A percentile compares a stretch with the other conserved stretches of the same genome.
These are phyloP conservation scores for Zymoseptoria tritici DNA, from an alignment of 2,329 filamentous ascomycete genomes.

Conservation along the genomic window DNA sequence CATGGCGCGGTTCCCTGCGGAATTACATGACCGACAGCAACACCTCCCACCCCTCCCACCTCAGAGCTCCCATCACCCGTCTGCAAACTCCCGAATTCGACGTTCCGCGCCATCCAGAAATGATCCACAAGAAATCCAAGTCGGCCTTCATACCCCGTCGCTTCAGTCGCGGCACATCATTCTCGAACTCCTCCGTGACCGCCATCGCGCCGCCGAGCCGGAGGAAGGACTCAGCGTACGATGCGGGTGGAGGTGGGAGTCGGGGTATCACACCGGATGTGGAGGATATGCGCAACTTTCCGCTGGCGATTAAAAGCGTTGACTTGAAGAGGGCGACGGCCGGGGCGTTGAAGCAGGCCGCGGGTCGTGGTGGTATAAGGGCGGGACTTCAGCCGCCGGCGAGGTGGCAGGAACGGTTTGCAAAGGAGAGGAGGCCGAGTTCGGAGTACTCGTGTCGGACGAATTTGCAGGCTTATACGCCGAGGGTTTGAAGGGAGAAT, in stretches of 20 bases:
- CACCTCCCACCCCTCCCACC: neutral
- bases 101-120: neutral
- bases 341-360: neutral
- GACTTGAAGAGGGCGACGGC: neutral
- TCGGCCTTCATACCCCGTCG: neutral
- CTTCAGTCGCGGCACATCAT: neutral
- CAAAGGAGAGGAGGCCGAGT: too few species aligned
- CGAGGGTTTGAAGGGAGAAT: too few species aligned
- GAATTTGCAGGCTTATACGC: too few species aligned
- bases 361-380: too few species aligned
- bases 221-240: neutral
- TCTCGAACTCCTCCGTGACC: neutral
- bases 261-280: neutral
- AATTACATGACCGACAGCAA: neutral
- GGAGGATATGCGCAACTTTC: neutral
- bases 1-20: neutral
- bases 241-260: neutral
- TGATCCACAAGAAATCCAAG: neutral
- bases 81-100: neutral
- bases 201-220: neutral
- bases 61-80: neutral
- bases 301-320: neutral
- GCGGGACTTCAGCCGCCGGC: too few species aligned
- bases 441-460: too few species aligned
- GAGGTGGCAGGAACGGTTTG: too few species aligned